These are phyloP conservation scores for Amphichorda felina DNA, from an alignment of 2,329 filamentous ascomycete species.

Conservation along the genomic window DNA sequence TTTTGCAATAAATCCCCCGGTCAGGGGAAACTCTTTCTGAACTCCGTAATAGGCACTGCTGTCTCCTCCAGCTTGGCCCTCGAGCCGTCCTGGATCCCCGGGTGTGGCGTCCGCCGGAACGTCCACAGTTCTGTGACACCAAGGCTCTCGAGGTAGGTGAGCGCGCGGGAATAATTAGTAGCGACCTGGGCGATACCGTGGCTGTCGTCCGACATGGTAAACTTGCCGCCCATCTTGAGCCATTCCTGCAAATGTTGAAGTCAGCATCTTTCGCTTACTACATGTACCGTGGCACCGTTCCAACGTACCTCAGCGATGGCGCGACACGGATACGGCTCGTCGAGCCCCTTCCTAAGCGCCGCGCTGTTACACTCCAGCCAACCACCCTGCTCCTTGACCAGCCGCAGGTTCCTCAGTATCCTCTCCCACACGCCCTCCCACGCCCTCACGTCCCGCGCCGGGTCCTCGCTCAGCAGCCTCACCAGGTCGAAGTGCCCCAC, in stretches of 20 bases:
- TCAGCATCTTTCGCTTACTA: background rate
- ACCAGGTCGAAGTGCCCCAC: conserved; percentile 95
- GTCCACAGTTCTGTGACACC: conserved; percentile 54
- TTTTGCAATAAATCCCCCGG: background rate
- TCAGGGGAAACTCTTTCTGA: conserved; percentile 17
- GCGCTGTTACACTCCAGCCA: conserved; percentile 85
- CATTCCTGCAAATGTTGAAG: conserved; percentile 44
- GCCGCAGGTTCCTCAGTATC: conserved; percentile 62
- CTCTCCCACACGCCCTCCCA: conserved; percentile 60
- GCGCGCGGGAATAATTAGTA: conserved; percentile 64
- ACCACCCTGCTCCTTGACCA: conserved; percentile 62
- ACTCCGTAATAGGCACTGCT: conserved; percentile 27
- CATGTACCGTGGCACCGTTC: no score
- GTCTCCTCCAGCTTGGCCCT: conserved; percentile 26
- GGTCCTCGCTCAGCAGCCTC: conserved; percentile 62
- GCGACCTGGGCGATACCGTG: conserved; percentile 80
- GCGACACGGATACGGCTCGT: conserved; percentile 76
- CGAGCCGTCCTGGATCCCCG: conserved; percentile 12
- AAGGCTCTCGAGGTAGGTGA: conserved; percentile 57
- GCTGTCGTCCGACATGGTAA: conserved; percentile 91
- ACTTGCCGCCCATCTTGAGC: conserved; percentile 59
- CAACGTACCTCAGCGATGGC: conserved; percentile 62
- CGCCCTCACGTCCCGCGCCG: conserved; percentile 44
- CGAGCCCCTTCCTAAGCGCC: conserved; percentile 77
- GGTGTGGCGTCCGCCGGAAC: conserved; percentile 24